Percentiles rank a stretch among this genome's conserved stretches.
Conservation (phyloP, 139 green algal species). For the Ulvella scutata region DNA sequence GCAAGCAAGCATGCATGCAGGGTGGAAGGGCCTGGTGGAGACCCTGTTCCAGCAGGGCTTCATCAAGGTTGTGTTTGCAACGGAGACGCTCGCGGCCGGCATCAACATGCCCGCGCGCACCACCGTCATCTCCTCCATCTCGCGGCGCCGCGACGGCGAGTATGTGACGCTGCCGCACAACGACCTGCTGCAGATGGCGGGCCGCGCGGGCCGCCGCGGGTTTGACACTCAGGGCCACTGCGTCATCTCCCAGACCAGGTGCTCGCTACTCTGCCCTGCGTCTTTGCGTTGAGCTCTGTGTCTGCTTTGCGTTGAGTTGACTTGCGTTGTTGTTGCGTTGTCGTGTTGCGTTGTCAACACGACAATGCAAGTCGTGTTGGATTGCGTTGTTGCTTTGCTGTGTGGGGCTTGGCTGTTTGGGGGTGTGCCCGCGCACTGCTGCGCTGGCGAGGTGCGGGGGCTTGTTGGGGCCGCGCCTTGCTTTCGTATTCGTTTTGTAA, state of each 20-base stretch:
- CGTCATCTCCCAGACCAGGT: slow-evolving; percentile 49
- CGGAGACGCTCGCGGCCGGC: slow-evolving; percentile 86
- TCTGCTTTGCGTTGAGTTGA: not conserved
- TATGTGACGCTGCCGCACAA: slow-evolving; percentile 60
- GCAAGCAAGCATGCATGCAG: slow-evolving; percentile 19
- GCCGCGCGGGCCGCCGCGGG: slow-evolving; percentile 58
- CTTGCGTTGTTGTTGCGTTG: slow-evolving; percentile 3
- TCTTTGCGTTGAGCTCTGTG: not conserved
- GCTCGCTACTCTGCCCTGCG: not conserved
- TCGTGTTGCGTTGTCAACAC: not conserved
- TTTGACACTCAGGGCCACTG: slow-evolving; percentile 63
- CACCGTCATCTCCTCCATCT: slow-evolving; percentile 62
- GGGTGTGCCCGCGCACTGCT: no score
- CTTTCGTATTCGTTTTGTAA: no score
- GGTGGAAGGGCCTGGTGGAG: slow-evolving; percentile 86
- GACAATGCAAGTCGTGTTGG: not conserved
- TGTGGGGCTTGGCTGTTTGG: slow-evolving; percentile 8
- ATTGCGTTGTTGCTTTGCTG: not conserved
- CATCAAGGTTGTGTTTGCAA: slow-evolving; percentile 85
- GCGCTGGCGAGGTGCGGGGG: no score
- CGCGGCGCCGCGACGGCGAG: slow-evolving; percentile 33
- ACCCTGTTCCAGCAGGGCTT: slow-evolving; percentile 65
- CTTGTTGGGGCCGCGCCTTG: no score
- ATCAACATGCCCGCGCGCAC: slow-evolving; percentile 97
- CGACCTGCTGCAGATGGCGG: slow-evolving; percentile 77